A percentile compares a stretch with the other conserved stretches of the same genome.
phyloP scores from a whole-genome alignment of 2,329 filamentous ascomycete species.

The Alternaria arbusti region DNA sequence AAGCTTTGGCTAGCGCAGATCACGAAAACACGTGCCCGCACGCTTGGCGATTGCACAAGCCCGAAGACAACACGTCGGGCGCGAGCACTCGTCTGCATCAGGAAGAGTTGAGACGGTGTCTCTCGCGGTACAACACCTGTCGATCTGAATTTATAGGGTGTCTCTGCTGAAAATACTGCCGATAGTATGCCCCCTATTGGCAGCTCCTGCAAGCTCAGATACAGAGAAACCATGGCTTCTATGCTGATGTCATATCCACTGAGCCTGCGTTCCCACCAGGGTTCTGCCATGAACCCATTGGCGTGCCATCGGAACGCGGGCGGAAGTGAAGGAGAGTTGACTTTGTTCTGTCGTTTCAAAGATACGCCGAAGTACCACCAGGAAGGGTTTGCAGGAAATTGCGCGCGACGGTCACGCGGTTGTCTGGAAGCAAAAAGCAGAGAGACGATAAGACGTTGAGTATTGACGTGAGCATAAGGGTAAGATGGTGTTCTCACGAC shows the following conservation, averaged over 20 bases:
- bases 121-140: not conserved
- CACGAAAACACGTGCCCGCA: slow-evolving; percentile 3
- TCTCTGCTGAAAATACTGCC: not conserved
- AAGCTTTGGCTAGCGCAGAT: not conserved
- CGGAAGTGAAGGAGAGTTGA: not conserved
- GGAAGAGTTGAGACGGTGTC: not conserved
- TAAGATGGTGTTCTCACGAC: not conserved
- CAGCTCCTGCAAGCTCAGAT: not conserved
- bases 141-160: not conserved
- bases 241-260: not conserved
- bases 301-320: not conserved
- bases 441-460: not conserved
- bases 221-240: not conserved
- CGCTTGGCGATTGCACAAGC: slow-evolving; percentile 1
- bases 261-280: not conserved
- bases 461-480: not conserved
- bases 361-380: not conserved
- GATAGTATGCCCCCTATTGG: not conserved
- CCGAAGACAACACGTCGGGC: not conserved
- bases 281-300: not conserved
- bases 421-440: slow-evolving; percentile 1
- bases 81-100: not conserved
- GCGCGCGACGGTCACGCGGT: not conserved
- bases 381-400: slow-evolving; percentile 5
- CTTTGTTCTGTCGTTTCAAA: not conserved